Percentiles rank a stretch among this genome's conserved stretches.
Conservation (phyloP, 306 rosid genomes). For the Herpetospermum pedunculosum region DNA sequence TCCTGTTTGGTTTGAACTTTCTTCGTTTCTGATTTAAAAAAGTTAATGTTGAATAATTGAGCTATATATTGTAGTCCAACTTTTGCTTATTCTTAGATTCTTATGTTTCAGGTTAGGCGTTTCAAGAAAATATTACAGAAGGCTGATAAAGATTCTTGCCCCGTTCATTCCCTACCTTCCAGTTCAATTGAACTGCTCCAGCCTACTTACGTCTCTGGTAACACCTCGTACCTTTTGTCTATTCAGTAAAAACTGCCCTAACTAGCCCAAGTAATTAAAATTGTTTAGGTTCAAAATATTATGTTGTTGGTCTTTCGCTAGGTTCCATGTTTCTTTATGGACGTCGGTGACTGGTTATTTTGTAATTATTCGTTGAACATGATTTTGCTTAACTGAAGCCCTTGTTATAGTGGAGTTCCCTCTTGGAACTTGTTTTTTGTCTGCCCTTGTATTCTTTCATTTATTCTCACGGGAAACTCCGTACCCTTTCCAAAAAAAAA, state of each 20-base stretch:
- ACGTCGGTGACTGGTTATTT: no score
- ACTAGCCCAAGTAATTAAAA: not conserved
- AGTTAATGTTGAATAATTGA: not conserved
- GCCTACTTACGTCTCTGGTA: slow-evolving; percentile 55
- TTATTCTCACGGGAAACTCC: no score
- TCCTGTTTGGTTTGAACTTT: not conserved
- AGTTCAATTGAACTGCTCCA: slow-evolving; percentile 46
- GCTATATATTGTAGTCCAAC: slow-evolving; percentile 8
- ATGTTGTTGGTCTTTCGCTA: no score
- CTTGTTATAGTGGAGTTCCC: no score
- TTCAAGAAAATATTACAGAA: slow-evolving; percentile 70
- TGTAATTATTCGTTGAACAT: no score
- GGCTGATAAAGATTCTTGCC: slow-evolving; percentile 59
- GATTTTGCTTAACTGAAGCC: no score
- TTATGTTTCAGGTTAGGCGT: slow-evolving; percentile 45
- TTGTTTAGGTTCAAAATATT: no score
- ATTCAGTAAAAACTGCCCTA: not conserved
- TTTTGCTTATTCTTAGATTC: slow-evolving; percentile 11
- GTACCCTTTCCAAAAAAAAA: no score
- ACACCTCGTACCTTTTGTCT: slow-evolving; percentile 5
- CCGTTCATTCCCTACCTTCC: slow-evolving; percentile 36
- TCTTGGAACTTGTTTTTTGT: no score
- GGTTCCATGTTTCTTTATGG: no score
- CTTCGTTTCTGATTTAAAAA: not conserved
- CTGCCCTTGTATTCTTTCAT: no score